phyloP scores from a whole-genome alignment of 2,329 filamentous ascomycete species.

The Microsporum canis region DNA sequence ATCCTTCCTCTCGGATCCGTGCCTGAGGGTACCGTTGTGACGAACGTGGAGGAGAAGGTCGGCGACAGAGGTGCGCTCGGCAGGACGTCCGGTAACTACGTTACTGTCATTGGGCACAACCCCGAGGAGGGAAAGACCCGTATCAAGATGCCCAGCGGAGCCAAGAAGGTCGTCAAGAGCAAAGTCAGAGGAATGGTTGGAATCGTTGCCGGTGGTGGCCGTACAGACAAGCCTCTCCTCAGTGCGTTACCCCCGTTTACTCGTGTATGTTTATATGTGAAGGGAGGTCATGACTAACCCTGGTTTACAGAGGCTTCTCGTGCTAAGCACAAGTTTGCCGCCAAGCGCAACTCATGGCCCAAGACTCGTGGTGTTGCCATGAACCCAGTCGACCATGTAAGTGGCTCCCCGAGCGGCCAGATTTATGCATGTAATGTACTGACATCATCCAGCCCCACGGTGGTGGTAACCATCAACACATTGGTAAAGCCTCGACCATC shows the following conservation, averaged over 20 bases:
- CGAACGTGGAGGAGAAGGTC: conserved; percentile 98
- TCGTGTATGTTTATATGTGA: background rate
- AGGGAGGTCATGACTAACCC: conserved; percentile 17
- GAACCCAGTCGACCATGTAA: conserved; percentile 97
- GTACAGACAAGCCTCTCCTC: conserved; percentile 98
- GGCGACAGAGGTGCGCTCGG: conserved; percentile 94
- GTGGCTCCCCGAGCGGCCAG: conserved; percentile 16
- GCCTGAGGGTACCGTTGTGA: conserved; percentile 97
- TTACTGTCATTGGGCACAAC: conserved; percentile 96
- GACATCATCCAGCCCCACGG: conserved; percentile 55
- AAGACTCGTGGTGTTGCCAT: conserved; percentile 99
- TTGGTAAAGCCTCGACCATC: conserved; percentile 99
- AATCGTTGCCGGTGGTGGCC: conserved; percentile 97
- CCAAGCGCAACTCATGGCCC: conserved; percentile 99
- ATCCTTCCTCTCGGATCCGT: conserved; percentile 86
- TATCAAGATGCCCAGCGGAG: conserved; percentile 96
- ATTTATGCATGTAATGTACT: background rate
- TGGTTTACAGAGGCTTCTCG: conserved; percentile 76
- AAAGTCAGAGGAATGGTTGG: conserved; percentile 94
- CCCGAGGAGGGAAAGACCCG: conserved; percentile 98
- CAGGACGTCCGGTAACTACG: conserved; percentile 98
- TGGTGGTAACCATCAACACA: conserved; percentile 99
- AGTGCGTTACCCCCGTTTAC: conserved; percentile 43
- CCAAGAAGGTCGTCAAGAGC: conserved; percentile 98
- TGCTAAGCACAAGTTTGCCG: conserved; percentile 99